Base-by-base conservation (phyloP, 768 basidiomycete genomes). In the Boletus sp. region DNA sequence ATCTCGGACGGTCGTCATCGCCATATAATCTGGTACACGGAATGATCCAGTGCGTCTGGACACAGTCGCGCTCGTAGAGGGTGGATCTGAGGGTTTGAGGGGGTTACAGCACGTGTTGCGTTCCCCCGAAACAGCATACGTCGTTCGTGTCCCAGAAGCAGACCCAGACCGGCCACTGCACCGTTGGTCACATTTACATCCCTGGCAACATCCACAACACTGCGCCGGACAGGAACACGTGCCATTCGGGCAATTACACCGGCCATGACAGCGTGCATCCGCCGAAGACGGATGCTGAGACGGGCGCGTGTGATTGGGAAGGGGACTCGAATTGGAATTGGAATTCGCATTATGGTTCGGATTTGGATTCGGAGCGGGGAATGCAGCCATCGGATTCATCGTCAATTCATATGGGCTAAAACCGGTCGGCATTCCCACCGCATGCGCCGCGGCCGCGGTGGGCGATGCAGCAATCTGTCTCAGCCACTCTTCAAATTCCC, bases 401-500 rank as follows among this genome's bases (percentile, higher is more conserved):
- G 61, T 64, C 40, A 55, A 59, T 14, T 59, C 74, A 64, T 57
- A 74, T n/a, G 67, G 62, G 63, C 65, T 50, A 76, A 76, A 62
- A 40, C 53, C 33, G 30, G 67, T 6, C 1, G 65, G 41, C 45
- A 64, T 61, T 51, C 68, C 68, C 51, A 64, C 61, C 35, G 56
- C 29, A 47, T 57, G 56, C 6, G 48, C 61, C 24, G 56, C 39
- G 28, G 44, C 44, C 1, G 57, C 12, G 30, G 60, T 29, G 39
- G 70, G 64, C 5, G 64, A 55, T 18, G 62, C 51, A 8, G 71
- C 67, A 24, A 84, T 73, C 61, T 84, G 81, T 52, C 79, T 78
- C 53, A 86, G 74, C 85, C 85, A 87, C 55, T 87, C 84, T 64
- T 85, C 85, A 42, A 86, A 80, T 55, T 78, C 75, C 30, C 76